A percentile compares a stretch with the other conserved stretches of the same genome.
These are phyloP conservation scores for Epithele typhae DNA, from an alignment of 768 basidiomycete species.

Conservation along the genomic window DNA sequence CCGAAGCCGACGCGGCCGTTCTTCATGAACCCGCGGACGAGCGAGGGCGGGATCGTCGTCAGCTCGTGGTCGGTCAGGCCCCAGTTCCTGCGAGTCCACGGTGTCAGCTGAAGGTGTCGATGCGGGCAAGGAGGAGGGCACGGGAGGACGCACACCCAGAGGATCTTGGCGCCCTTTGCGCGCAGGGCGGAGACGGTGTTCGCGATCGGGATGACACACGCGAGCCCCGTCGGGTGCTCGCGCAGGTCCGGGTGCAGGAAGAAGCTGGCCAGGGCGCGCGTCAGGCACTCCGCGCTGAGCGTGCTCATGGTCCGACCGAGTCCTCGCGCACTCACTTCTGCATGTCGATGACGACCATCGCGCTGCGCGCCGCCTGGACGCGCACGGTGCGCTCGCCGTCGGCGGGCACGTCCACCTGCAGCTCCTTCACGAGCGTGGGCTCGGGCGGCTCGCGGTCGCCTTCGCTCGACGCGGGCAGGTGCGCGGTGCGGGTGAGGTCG, in stretches of 20 bases:
- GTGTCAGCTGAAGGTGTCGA: neutral
- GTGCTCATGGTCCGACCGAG: too few species aligned
- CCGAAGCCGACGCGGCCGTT: constrained; percentile 48
- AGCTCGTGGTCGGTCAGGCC: constrained; percentile 64
- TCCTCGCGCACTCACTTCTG: constrained; percentile 48
- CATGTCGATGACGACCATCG: constrained; percentile 68
- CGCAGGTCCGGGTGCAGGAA: constrained; percentile 61
- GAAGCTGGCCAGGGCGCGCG: constrained; percentile 34
- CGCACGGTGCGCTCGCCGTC: constrained; percentile 48
- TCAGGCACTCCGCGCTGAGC: too few species aligned
- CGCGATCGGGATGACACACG: constrained; percentile 52
- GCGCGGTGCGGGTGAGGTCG: constrained; percentile 50
- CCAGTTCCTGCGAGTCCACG: constrained; percentile 49
- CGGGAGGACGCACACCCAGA: constrained; percentile 50
- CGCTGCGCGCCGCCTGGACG: constrained; percentile 44
- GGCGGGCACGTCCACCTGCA: constrained; percentile 52
- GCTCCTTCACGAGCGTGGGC: constrained; percentile 29
- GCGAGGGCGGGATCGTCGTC: constrained; percentile 54
- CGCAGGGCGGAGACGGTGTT: constrained; percentile 45
- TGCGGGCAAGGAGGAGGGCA: neutral
- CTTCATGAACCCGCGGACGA: constrained; percentile 51
- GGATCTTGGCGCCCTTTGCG: constrained; percentile 46
- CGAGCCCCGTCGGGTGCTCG: constrained; percentile 49
- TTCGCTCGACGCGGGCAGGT: constrained; percentile 22
- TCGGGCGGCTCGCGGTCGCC: constrained; percentile 9